Base-by-base conservation (phyloP, 2,329 filamentous ascomycete species). In the Stylonectria norvegica region DNA sequence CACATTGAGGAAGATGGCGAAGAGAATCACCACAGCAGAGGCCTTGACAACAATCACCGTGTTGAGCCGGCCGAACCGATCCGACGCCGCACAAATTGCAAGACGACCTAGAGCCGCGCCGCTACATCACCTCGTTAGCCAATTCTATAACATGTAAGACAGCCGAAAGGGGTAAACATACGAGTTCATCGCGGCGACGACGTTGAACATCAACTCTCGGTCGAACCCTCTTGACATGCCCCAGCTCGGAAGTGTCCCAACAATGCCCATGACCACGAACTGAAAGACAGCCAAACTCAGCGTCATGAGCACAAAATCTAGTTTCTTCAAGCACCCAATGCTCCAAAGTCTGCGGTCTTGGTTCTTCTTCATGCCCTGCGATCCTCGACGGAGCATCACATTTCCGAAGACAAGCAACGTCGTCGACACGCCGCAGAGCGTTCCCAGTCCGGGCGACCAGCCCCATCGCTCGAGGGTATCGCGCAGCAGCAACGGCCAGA, bases 401-500 rank as follows among this genome's bases (percentile, higher is more conserved):
- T n/a, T n/a, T n/a, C n/a, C n/a, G n/a, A 35, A 5, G 4, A 25
- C 40, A 10, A 38, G 5, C n/a, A n/a, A n/a, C n/a, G n/a, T n/a
- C n/a, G n/a, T n/a, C n/a, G n/a, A n/a, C n/a, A n/a, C n/a, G n/a
- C 40, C 36, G 5, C 18, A 33, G n/a, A 47, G 7, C 7, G 19
- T 9, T n/a, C 36, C 20, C 20, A 42, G 36, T 5, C 39, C 30
- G 29, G 29, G 41, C 11, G 17, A 16, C 36, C 37, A 48, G 4
- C 46, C 46, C 23, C 23, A 37, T 5, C 23, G 17, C 5, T 34
- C 19, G 10, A 45, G 16, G 11, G 42, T 36, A 7, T 36, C 34
- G 6, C 38, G 34, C 5, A 48, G 39, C 20, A 45, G 11, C 20
- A 48, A 20, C 14, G 46, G 43, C 39, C 43, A 48, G 1, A 43